Percentiles rank a stretch among this genome's conserved stretches.
phyloP scores from a whole-genome alignment of 1,284 basidiomycete genomes.

The Boletus holoroseus region DNA sequence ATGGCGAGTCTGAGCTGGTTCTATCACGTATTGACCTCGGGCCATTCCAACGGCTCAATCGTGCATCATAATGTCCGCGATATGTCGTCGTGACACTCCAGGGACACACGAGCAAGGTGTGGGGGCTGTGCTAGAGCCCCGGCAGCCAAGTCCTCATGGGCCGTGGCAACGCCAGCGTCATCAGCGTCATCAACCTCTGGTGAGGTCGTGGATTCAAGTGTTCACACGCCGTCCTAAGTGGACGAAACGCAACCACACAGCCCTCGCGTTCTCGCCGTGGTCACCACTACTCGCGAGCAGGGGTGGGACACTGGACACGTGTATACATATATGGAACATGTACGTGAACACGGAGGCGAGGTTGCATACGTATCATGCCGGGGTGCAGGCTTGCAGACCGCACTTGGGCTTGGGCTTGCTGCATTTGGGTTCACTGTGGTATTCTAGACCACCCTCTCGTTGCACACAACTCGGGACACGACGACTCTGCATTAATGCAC shows the following conservation, averaged over 20 bases:
- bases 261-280: conserved; percentile 97
- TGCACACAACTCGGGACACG: not conserved
- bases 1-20: conserved; percentile 85
- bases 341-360: conserved; percentile 88
- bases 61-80: conserved; percentile 90
- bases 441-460: conserved; percentile 15
- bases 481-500: not conserved
- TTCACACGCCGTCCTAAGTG: conserved; percentile 60
- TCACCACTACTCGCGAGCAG: conserved; percentile 87
- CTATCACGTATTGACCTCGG: conserved; percentile 78
- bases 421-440: conserved; percentile 18
- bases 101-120: conserved; percentile 88
- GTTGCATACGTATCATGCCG: conserved; percentile 76
- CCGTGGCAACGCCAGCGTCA: conserved; percentile 96
- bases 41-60: conserved; percentile 89
- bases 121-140: conserved; percentile 75
- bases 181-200: conserved; percentile 98
- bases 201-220: conserved; percentile 58
- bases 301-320: conserved; percentile 92
- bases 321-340: conserved; percentile 90
- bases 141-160: conserved; percentile 88
- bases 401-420: conserved; percentile 18
- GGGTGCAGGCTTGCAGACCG: conserved; percentile 57
- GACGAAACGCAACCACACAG: conserved; percentile 92
- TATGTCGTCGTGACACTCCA: conserved; percentile 88